These are phyloP conservation scores for Tympanopsis confertula DNA, from an alignment of 2,329 filamentous ascomycete species.

Conservation along the genomic window DNA sequence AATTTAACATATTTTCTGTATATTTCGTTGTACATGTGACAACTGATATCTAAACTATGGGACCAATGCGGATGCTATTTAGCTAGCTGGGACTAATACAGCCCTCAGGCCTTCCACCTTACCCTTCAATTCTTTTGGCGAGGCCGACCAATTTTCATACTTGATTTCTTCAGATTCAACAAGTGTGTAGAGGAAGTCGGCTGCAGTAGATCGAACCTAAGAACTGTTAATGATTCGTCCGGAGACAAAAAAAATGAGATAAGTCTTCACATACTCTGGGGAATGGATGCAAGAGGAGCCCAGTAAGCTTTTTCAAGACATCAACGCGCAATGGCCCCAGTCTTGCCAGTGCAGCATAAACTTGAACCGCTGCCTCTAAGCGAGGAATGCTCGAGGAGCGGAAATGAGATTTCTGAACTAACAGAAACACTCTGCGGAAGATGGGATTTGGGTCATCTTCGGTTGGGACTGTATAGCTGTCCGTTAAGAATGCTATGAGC, in stretches of 20 bases:
- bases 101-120: neutral
- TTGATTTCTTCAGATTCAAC: neutral
- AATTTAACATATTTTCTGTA: too few relatives aligned
- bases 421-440: conserved; percentile 50
- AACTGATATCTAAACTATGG: neutral
- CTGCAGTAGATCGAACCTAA: neutral
- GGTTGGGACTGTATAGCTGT: conserved; percentile 38
- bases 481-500: conserved; percentile 65
- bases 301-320: conserved; percentile 57
- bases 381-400: conserved; percentile 75
- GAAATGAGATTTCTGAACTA: conserved; percentile 69
- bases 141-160: neutral
- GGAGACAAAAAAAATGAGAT: neutral
- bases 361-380: conserved; percentile 66
- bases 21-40: too few relatives aligned
- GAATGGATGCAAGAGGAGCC: conserved; percentile 71
- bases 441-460: conserved; percentile 16
- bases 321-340: conserved; percentile 33
- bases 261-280: conserved; percentile 60
- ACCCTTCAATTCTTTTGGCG: neutral
- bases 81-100: neutral
- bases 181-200: neutral
- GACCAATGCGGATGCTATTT: too few relatives aligned
- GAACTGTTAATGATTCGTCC: neutral
- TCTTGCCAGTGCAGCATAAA: conserved; percentile 61